Conservation (phyloP, 1,139 yeast species). For the Blastobotrys ciferrii region DNA sequence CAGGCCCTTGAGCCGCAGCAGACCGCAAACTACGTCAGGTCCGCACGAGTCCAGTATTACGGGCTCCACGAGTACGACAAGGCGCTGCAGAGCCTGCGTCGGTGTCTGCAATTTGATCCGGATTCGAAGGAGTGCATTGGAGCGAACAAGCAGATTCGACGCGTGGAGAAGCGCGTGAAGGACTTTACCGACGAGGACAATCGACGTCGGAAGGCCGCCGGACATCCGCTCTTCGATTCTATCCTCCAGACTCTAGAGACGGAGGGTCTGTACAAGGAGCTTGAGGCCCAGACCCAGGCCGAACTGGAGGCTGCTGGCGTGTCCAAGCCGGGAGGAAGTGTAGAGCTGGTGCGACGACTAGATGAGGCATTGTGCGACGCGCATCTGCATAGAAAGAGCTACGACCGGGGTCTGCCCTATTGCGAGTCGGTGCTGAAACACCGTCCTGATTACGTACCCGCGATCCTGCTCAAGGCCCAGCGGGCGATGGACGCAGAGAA, state of each 20-base stretch:
- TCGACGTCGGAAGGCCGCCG: constrained; percentile 30
- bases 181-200: constrained; percentile 17
- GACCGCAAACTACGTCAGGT: constrained; percentile 30
- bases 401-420: constrained; percentile 35
- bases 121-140: constrained; percentile 57
- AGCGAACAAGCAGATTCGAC: constrained; percentile 47
- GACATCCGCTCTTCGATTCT: constrained; percentile 39
- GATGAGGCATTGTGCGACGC: constrained; percentile 50
- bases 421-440: constrained; percentile 41
- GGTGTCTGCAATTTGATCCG: constrained; percentile 68
- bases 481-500: constrained; percentile 43
- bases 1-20: constrained; percentile 28
- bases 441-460: constrained; percentile 47
- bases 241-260: constrained; percentile 25
- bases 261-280: constrained; percentile 22
- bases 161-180: constrained; percentile 35
- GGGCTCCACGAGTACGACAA: constrained; percentile 51
- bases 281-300: constrained; percentile 16
- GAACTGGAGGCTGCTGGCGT: constrained; percentile 15
- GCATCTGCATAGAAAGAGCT: constrained; percentile 38
- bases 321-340: no score
- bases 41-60: constrained; percentile 48
- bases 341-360: constrained; percentile 35
- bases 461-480: constrained; percentile 47
- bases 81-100: constrained; percentile 51